phyloP scores from a whole-genome alignment of 257 asterid species.

The Perilla frutescens region DNA sequence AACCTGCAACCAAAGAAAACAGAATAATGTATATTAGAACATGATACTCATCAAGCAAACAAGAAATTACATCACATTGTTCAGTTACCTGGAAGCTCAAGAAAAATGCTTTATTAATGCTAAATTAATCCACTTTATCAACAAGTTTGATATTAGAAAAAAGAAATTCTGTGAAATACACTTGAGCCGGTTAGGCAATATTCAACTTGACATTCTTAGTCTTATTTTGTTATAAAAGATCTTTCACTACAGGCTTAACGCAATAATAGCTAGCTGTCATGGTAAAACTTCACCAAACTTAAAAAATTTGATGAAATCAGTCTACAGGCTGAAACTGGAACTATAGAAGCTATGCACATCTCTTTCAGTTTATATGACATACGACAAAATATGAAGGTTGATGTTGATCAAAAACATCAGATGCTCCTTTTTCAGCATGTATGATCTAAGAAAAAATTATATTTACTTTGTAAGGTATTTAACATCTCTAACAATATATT shows the following conservation, averaged over 20 bases:
- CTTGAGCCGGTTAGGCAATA: neutral
- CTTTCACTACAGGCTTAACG: neutral
- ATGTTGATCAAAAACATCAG: neutral
- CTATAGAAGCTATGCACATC: neutral
- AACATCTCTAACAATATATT: neutral
- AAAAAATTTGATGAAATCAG: neutral
- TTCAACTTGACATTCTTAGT: neutral
- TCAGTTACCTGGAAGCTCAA: neutral
- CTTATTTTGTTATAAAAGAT: neutral
- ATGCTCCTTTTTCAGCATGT: neutral
- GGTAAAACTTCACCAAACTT: neutral
- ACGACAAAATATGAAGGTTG: too few species aligned
- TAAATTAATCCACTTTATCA: too few species aligned
- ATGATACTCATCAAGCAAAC: too few species aligned
- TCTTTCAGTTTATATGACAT: too few species aligned
- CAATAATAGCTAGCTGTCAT: neutral
- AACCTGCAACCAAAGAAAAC: slow-evolving; percentile 55
- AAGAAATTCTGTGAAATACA: too few species aligned
- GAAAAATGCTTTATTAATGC: neutral
- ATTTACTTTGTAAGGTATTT: neutral
- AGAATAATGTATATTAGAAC: too few species aligned
- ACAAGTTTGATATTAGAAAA: too few species aligned
- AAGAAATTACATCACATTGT: too few species aligned
- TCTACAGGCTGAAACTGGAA: too few species aligned
- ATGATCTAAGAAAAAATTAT: slow-evolving; percentile 11